Evolutionary conservation across 2,329 filamentous ascomycete genomes (phyloP).

Genomic region (Metarhizium rileyi): DNA sequence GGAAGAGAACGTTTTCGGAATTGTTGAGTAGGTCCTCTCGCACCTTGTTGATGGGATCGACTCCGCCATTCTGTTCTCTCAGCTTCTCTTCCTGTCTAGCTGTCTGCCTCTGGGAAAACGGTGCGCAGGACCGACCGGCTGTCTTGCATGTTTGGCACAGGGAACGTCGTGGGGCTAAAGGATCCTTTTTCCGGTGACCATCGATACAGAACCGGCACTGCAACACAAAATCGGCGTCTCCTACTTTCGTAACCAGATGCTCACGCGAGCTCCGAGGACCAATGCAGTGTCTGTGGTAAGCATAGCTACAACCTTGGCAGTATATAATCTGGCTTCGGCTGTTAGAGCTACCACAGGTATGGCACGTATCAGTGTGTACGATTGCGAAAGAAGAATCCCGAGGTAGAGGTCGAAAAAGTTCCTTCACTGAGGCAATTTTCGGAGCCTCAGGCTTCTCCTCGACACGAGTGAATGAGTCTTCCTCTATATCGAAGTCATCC

Average conservation of each 20-base stretch:
- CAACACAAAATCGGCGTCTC: conserved; percentile 66
- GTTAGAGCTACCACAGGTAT: conserved; percentile 48
- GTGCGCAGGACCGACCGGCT: conserved; percentile 57
- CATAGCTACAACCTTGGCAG: conserved; percentile 82
- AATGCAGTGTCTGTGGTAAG: conserved; percentile 77
- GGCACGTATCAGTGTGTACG: conserved; percentile 62
- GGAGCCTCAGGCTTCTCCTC: conserved; percentile 38
- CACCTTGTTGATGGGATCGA: conserved; percentile 65
- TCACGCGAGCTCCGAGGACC: conserved; percentile 64
- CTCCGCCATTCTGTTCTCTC: conserved; percentile 66
- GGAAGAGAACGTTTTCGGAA: conserved; percentile 65
- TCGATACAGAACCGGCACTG: conserved; percentile 85
- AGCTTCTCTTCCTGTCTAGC: conserved; percentile 75
- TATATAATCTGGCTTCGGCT: conserved; percentile 61
- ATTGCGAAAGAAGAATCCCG: conserved; percentile 56
- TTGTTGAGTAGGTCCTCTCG: conserved; percentile 62
- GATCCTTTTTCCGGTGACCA: conserved; percentile 56
- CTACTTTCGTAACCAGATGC: conserved; percentile 84
- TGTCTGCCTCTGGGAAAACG: conserved; percentile 66
- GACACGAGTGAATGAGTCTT: conserved; percentile 43
- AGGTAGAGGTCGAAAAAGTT: conserved; percentile 58
- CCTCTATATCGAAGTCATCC: conserved; percentile 47
- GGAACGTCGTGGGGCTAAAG: conserved; percentile 57
- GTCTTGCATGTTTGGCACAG: conserved; percentile 61
- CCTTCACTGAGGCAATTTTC: conserved; percentile 57